These are phyloP conservation scores for Scolecobasidium constrictum DNA, from an alignment of 2,329 filamentous ascomycete species.

Conservation along the genomic window DNA sequence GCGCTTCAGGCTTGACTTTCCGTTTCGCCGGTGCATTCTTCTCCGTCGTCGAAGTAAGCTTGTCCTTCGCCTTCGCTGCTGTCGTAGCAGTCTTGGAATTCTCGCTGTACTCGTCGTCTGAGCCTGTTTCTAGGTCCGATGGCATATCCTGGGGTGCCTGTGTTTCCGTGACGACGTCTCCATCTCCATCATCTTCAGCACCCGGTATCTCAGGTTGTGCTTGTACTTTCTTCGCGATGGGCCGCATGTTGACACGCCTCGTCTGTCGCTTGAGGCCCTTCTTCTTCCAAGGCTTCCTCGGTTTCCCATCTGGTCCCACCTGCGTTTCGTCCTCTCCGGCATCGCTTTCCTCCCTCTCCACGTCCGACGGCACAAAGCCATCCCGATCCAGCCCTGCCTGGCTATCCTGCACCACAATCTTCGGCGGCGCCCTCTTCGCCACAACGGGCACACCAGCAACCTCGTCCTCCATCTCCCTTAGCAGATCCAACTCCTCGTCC, in stretches of 20 bases:
- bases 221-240: conserved; percentile 28
- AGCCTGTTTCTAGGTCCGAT: not conserved
- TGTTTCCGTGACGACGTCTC: conserved; percentile 10
- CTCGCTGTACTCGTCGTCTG: conserved; percentile 11
- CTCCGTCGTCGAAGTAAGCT: no score
- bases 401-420: conserved; percentile 31
- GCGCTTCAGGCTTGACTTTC: conserved; percentile 35
- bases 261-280: conserved; percentile 75
- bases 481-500: conserved; percentile 63
- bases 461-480: conserved; percentile 56
- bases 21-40: conserved; percentile 27
- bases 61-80: conserved; percentile 13
- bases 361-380: conserved; percentile 42
- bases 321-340: conserved; percentile 1
- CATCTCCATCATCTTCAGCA: conserved; percentile 16
- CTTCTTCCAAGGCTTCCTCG: conserved; percentile 63
- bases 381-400: conserved; percentile 35
- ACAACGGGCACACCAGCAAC: conserved; percentile 10
- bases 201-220: conserved; percentile 12
- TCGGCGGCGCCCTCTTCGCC: conserved; percentile 15
- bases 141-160: not conserved
- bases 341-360: conserved; percentile 45
- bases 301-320: conserved; percentile 36
- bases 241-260: conserved; percentile 45
- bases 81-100: conserved; percentile 11